Evolutionary conservation across 139 green algal genomes (phyloP), one percentile per base, ranked within the genome.

Genomic region (Mesostigma viride): DNA sequence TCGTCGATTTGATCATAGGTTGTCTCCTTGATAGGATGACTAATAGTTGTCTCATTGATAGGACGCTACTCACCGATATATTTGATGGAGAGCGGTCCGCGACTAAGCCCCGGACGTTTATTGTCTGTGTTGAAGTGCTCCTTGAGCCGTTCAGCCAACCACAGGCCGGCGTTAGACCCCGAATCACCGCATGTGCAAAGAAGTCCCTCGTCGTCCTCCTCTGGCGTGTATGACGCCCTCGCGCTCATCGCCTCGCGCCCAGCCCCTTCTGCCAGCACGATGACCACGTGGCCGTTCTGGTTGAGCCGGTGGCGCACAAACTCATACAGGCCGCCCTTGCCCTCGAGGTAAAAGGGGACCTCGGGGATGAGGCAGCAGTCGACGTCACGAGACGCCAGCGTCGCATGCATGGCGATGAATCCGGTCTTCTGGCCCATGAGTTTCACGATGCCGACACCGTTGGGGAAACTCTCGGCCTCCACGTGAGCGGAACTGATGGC

Each of bases 341-440:
- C 90, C 22, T 89, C 35, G 32, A 95, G 40, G 11, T 69, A 71
- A 70, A 96, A 97, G 2, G 57, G 72, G 30, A 95, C 85, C 83
- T 98, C 90, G 8, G 91, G 91, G 58, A 96, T 97, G 31, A 97
- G 78, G 68, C 81, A 90, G 6, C 85, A 77, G 68, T 96, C 90
- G 3, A 82, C 78, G 30, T 77, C 35, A 1, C 78, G 84, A 40
- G 81, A 89, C 6, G 91, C 85, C 82, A 96, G 87, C 57, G 84
- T 92, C 3, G 85, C 85, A 73, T 95, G 85, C 88, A 98, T 86
- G 30, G 92, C 85, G 59, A 98, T 97, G 85, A 97, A 98, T 64
- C 92, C 92, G 4, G 80, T 89, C 76, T 94, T 84, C 14, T 91
- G 76, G 2, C 92, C 92, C 92, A 98, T 97, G 47, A 98, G 84